Evolutionary conservation across 257 asterid species (phyloP).

Genomic region (Petunia axillaris): DNA sequence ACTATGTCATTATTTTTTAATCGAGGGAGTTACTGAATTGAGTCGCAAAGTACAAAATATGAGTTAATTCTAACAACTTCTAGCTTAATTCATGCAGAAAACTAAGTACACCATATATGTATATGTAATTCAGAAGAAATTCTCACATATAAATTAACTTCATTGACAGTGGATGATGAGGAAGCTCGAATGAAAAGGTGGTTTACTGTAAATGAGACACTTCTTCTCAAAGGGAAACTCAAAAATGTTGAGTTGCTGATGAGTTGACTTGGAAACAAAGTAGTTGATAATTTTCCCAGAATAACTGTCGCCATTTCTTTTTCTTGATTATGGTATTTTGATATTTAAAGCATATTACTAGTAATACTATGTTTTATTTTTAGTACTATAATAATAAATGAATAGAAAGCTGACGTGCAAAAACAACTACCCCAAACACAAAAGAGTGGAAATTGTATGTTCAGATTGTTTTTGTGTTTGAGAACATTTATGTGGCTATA

Average conservation of each 20-base stretch:
- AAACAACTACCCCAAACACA: too few species aligned
- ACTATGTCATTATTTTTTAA: too few species aligned
- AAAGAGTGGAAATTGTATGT: too few species aligned
- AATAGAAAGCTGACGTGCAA: too few species aligned
- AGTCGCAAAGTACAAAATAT: not conserved
- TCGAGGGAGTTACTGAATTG: not conserved
- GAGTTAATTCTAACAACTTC: not conserved
- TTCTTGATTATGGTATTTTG: too few species aligned
- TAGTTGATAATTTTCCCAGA: conserved; percentile 33
- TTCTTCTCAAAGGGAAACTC: conserved; percentile 27
- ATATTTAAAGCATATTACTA: too few species aligned
- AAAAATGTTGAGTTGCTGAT: conserved; percentile 32
- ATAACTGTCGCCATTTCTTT: conserved; percentile 34
- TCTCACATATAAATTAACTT: conserved; percentile 38
- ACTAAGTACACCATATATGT: not conserved
- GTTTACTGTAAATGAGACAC: conserved; percentile 35
- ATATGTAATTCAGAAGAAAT: conserved; percentile 20
- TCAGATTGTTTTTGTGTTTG: too few species aligned
- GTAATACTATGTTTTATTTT: too few species aligned
- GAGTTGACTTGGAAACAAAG: conserved; percentile 42
- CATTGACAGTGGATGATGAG: conserved; percentile 46
- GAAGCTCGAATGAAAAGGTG: conserved; percentile 38
- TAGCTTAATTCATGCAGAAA: not conserved
- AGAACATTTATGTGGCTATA: too few species aligned
- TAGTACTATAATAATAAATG: too few species aligned